Evolutionary conservation across 2,329 filamentous ascomycete genomes (phyloP).

Genomic region (Phyllosticta citribraziliensis): DNA sequence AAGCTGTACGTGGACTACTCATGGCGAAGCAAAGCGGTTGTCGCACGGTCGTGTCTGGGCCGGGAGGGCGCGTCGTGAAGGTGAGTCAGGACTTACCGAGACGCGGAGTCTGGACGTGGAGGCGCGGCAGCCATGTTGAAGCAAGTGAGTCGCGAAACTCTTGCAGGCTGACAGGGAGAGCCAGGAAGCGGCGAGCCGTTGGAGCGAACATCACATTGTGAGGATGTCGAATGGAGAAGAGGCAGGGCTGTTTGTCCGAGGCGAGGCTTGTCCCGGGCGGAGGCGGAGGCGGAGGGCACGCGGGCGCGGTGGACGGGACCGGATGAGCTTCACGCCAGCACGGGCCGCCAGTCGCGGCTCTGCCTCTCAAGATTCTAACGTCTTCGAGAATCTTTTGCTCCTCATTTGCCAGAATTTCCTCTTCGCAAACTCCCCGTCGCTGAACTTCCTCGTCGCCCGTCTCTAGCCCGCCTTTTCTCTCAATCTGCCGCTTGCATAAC

Average conservation of each 20-base stretch:
- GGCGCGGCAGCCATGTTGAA: conserved; percentile 10
- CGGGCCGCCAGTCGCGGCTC: background rate
- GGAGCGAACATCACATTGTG: conserved; percentile 10
- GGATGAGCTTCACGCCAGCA: background rate
- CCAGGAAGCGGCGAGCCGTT: conserved; percentile 5
- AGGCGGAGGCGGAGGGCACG: background rate
- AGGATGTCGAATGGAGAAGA: background rate
- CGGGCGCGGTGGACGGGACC: background rate
- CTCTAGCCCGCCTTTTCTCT: background rate
- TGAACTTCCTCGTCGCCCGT: background rate
- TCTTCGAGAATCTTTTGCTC: background rate
- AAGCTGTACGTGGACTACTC: background rate
- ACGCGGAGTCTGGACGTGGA: conserved; percentile 8
- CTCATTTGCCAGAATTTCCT: background rate
- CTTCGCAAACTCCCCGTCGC: background rate
- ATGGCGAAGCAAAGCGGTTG: background rate
- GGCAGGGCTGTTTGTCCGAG: conserved; percentile 1
- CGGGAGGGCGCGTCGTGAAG: background rate
- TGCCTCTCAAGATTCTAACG: background rate
- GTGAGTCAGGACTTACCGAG: conserved; percentile 3
- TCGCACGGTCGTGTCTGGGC: background rate
- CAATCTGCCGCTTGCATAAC: background rate
- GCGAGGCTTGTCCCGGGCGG: conserved; percentile 4
- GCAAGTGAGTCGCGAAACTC: conserved; percentile 9
- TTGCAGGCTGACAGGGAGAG: conserved; percentile 5